Base-by-base conservation (phyloP, 2,329 filamentous ascomycete genomes). In the Cordyceps cicadae region DNA sequence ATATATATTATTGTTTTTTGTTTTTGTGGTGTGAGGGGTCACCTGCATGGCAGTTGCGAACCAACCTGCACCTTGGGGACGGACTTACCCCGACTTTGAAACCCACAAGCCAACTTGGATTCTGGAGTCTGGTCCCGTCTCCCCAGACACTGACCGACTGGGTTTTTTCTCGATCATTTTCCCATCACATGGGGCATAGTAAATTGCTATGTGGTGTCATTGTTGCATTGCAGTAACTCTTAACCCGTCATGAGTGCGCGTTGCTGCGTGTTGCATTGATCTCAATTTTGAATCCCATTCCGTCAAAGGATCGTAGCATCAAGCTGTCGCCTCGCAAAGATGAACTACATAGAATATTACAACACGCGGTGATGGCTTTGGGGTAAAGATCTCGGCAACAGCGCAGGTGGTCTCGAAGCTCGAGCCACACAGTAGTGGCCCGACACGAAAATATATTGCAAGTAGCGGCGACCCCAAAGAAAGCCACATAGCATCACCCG, bases 81-180 rank as follows among this genome's bases (percentile, higher is more conserved):
- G 34, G 55, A 53, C 46, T 24, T 59, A 59, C 56, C 48, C 56
- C 56, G 41, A 59, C 56, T 48, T 48, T 43, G 48, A 49, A 59
- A n/a, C 56, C 29, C 19, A 32, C 34, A 32, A 37, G 34, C 55
- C 32, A 24, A 26, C 49, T 48, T 51, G 39, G 56, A 59, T 41
- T 26, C 24, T 24, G 24, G 24, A 24, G 24, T 24, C n/a, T n/a
- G 5, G 37, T 14, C 26, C 12, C 19, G 21, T 24, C 15, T 51
- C 48, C 21, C 15, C 14, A 24, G 45, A 34, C 8, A 54, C 24
- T 5, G 12, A 15, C n/a, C 32, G 14, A 14, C 11, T 55, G 41
- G 34, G 19, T 19, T 34, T 55, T 46, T 19, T 34, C 46, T 46
- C 26, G 5, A 8, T 15, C 45, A 45, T 45, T 46, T 43, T 21